Conservation (phyloP, 352 stramenopile species). For the Pythium scleroteichum region DNA sequence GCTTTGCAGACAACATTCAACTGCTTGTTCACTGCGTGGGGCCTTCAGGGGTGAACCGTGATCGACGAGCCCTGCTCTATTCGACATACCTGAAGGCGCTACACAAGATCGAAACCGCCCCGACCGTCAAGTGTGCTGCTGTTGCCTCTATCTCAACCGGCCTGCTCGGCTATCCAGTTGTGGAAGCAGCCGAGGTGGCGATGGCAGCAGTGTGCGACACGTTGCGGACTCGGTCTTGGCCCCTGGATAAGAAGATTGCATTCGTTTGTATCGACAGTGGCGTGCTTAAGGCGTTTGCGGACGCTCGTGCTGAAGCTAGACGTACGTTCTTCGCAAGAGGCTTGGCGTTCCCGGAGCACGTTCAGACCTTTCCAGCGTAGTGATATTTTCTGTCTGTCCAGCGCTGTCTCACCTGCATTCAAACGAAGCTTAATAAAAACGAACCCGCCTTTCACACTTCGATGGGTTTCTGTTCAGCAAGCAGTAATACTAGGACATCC, state of each 20-base stretch:
- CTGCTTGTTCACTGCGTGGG: conserved; percentile 68
- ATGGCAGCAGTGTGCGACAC: conserved; percentile 44
- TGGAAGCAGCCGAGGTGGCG: conserved; percentile 38
- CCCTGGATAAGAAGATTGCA: conserved; percentile 30
- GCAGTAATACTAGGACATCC: too few relatives aligned
- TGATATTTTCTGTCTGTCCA: too few relatives aligned
- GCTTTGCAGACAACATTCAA: conserved; percentile 39
- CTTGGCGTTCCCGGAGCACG: neutral
- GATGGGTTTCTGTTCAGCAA: too few relatives aligned
- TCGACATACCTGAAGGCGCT: conserved; percentile 56
- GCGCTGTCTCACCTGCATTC: neutral
- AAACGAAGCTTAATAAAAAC: neutral
- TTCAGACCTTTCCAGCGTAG: conserved; percentile 2
- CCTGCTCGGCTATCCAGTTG: conserved; percentile 32
- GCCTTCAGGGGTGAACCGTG: conserved; percentile 2
- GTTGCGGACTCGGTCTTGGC: conserved; percentile 39
- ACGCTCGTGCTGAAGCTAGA: conserved; percentile 7
- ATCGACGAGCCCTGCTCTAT: conserved; percentile 39
- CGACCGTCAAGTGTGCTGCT: conserved; percentile 36
- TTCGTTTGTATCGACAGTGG: conserved; percentile 59
- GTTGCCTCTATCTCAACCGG: conserved; percentile 66
- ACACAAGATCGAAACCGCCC: conserved; percentile 27
- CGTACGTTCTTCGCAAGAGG: conserved; percentile 13
- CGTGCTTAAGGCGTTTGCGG: conserved; percentile 36
- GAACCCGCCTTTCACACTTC: too few relatives aligned